Conservation (phyloP, 2,329 filamentous ascomycete genomes). For the Monilinia aucupariae region DNA sequence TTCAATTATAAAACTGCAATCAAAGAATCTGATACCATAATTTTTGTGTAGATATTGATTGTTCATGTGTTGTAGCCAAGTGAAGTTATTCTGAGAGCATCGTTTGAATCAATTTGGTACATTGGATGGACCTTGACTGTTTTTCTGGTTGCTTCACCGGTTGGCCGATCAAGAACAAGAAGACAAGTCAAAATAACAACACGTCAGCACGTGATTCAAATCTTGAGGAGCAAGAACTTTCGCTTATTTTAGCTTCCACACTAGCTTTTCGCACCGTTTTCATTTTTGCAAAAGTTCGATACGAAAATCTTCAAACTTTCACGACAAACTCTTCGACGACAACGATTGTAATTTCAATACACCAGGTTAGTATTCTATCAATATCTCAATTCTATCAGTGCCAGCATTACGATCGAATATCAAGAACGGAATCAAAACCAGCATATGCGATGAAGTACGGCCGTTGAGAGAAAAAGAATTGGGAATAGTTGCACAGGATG, state of each 20-base stretch:
- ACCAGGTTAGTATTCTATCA: constrained; percentile 43
- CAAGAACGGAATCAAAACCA: constrained; percentile 1
- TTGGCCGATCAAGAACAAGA: too few relatives aligned
- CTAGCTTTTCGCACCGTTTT: constrained; percentile 15
- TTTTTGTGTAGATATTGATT: not conserved
- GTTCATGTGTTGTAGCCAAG: too few relatives aligned
- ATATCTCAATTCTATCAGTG: constrained; percentile 2
- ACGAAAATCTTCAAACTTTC: constrained; percentile 10
- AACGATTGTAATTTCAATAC: constrained; percentile 43
- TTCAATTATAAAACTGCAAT: not conserved
- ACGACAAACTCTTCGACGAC: constrained; percentile 18
- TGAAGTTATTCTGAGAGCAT: not conserved
- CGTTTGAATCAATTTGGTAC: not conserved
- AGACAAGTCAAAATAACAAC: not conserved
- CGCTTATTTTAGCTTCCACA: constrained; percentile 14
- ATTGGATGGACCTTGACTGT: too few relatives aligned
- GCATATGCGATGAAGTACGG: not conserved
- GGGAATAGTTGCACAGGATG: constrained; percentile 6
- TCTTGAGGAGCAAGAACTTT: not conserved
- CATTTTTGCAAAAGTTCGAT: constrained; percentile 11
- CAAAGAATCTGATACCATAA: too few relatives aligned
- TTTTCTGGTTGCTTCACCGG: not conserved
- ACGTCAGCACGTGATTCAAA: not conserved
- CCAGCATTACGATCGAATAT: not conserved
- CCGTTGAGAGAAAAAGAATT: not conserved